These are phyloP conservation scores for Flaveria brownii DNA, from an alignment of 129 eudicot genomes.

Conservation along the genomic window DNA sequence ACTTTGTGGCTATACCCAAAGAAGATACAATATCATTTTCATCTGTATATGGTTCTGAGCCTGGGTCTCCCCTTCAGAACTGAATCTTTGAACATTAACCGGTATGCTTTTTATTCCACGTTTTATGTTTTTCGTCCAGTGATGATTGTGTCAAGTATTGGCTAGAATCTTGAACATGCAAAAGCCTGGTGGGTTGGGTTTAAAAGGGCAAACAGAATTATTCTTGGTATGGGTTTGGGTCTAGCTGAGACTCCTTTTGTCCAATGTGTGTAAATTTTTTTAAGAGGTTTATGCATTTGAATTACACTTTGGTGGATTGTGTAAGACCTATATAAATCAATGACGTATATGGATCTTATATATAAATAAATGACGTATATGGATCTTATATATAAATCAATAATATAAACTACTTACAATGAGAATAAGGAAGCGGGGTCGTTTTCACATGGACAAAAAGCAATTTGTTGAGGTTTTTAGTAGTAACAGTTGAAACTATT, in stretches of 20 bases:
- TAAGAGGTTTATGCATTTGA: background rate
- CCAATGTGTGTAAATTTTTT: background rate
- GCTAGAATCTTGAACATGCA: background rate
- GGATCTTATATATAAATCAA: too few relatives aligned
- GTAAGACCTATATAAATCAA: background rate
- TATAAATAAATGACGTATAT: background rate
- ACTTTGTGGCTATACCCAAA: conserved; percentile 71
- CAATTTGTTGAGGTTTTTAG: background rate
- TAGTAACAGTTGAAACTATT: background rate
- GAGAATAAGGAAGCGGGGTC: background rate
- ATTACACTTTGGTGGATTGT: background rate
- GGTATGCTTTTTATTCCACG: conserved; percentile 36
- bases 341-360: too few relatives aligned
- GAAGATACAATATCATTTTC: conserved; percentile 88
- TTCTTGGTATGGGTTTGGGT: background rate
- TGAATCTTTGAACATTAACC: conserved; percentile 38
- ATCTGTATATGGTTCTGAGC: conserved; percentile 84
- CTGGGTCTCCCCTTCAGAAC: conserved; percentile 74
- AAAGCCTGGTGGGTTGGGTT: background rate
- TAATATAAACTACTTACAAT: background rate
- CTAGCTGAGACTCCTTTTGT: background rate
- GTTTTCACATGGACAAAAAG: background rate
- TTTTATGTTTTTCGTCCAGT: background rate
- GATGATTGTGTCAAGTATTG: background rate
- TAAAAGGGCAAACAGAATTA: background rate